Conservation (phyloP, 805 yeast genomes). For the Wilhelminamyces savonicus region DNA sequence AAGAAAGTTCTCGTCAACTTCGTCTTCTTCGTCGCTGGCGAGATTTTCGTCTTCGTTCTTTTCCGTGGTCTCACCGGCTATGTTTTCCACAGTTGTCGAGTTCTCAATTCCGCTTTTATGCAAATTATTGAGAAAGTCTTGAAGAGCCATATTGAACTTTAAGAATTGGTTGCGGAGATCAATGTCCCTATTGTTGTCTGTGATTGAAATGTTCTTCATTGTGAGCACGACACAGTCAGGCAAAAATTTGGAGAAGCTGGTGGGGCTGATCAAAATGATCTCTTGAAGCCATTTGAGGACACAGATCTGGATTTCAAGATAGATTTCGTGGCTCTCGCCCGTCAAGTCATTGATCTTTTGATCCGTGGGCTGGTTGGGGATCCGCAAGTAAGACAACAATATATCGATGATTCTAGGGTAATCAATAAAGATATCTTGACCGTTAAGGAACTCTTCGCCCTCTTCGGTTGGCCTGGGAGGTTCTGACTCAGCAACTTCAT, state of each 20-base stretch:
- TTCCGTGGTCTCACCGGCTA: slow-evolving; percentile 27
- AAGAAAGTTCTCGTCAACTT: slow-evolving; percentile 48
- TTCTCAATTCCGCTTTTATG: slow-evolving; percentile 14
- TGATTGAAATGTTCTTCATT: slow-evolving; percentile 35
- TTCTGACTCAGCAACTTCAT: slow-evolving; percentile 1
- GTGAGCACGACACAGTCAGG: slow-evolving; percentile 71
- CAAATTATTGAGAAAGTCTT: slow-evolving; percentile 24
- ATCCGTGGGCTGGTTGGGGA: slow-evolving; percentile 39
- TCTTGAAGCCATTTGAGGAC: slow-evolving; percentile 80
- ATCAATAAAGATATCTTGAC: slow-evolving; percentile 77
- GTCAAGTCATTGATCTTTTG: slow-evolving; percentile 18
- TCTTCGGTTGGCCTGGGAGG: slow-evolving; percentile 7
- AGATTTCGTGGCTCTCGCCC: slow-evolving; percentile 32
- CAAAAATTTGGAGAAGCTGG: slow-evolving; percentile 64
- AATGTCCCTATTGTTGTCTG: slow-evolving; percentile 30
- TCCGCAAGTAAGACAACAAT: slow-evolving; percentile 71
- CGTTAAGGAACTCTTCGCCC: slow-evolving; percentile 25
- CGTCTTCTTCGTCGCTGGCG: slow-evolving; percentile 7
- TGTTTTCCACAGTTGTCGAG: slow-evolving; percentile 30
- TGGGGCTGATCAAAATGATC: slow-evolving; percentile 66
- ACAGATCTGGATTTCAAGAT: slow-evolving; percentile 63
- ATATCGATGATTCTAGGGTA: slow-evolving; percentile 77
- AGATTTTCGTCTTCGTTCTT: slow-evolving; percentile 1
- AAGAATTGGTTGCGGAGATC: slow-evolving; percentile 32
- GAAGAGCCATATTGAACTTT: slow-evolving; percentile 27